Conservation (phyloP, 2,329 filamentous ascomycete species). For the Fusarium scirpi region DNA sequence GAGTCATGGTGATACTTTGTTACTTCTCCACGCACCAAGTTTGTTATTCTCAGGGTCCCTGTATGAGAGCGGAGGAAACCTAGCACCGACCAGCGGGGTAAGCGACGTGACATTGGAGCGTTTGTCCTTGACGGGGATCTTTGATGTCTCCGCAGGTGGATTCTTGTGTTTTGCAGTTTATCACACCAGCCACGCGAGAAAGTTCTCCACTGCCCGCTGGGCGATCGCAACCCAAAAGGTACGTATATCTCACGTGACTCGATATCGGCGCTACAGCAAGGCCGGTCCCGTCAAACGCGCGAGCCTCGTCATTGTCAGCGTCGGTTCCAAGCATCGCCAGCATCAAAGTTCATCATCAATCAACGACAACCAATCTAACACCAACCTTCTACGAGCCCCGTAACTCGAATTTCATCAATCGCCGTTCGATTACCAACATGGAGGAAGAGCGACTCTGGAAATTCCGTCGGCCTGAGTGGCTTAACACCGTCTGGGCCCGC, state of each 20-base stretch:
- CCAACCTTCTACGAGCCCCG: not conserved
- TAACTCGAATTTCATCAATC: not conserved
- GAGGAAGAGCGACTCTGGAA: slow-evolving; percentile 76
- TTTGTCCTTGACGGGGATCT: slow-evolving; percentile 34
- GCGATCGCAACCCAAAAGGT: not conserved
- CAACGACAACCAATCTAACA: slow-evolving; percentile 6
- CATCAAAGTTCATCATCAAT: slow-evolving; percentile 26
- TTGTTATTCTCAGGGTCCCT: slow-evolving; percentile 35
- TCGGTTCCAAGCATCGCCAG: slow-evolving; percentile 33
- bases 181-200: slow-evolving; percentile 28
- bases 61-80: slow-evolving; percentile 26
- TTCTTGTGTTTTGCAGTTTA: slow-evolving; percentile 38
- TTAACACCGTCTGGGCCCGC: slow-evolving; percentile 72
- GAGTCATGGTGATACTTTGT: slow-evolving; percentile 24
- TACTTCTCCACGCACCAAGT: slow-evolving; percentile 16
- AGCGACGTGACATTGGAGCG: slow-evolving; percentile 28
- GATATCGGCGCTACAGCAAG: slow-evolving; percentile 28
- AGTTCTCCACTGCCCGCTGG: slow-evolving; percentile 5
- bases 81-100: slow-evolving; percentile 41
- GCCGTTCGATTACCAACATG: slow-evolving; percentile 55
- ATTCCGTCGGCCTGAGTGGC: slow-evolving; percentile 74
- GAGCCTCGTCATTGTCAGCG: slow-evolving; percentile 49
- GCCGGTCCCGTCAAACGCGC: slow-evolving; percentile 19
- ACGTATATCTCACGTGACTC: slow-evolving; percentile 30
- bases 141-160: slow-evolving; percentile 33